Conservation (phyloP, 345 rosid species). For the Murraya koenigii region DNA sequence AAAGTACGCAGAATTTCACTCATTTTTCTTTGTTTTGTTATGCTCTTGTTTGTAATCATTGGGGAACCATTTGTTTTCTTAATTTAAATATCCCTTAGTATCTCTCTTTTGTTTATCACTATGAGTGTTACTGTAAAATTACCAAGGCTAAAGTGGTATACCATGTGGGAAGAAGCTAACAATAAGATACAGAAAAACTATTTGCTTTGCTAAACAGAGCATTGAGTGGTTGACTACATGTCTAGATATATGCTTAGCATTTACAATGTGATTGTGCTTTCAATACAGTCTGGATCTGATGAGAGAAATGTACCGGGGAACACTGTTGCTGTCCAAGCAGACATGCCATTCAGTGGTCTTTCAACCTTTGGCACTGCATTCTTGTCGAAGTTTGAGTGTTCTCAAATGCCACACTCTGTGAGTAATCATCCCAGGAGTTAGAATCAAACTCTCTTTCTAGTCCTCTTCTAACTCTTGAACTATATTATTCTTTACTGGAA, state of each 20-base stretch:
- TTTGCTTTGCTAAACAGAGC: background rate
- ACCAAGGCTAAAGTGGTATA: background rate
- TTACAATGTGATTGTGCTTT: conserved; percentile 7
- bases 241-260: background rate
- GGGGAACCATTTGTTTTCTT: conserved; percentile 7
- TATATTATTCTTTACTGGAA: conserved; percentile 28
- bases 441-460: background rate
- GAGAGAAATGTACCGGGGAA: conserved; percentile 97
- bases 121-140: background rate
- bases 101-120: background rate
- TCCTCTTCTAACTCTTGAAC: conserved; percentile 15
- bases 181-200: background rate
- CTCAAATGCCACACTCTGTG: conserved; percentile 97
- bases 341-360: conserved; percentile 92
- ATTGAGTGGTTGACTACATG: background rate
- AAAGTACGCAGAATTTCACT: background rate
- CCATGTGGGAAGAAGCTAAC: background rate
- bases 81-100: background rate
- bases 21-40: background rate
- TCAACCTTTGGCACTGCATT: conserved; percentile 91
- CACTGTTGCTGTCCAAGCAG: conserved; percentile 90
- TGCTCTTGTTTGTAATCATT: conserved; percentile 1
- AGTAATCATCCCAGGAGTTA: conserved; percentile 21
- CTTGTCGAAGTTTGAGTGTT: conserved; percentile 91
- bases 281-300: conserved; percentile 80